Conservation (phyloP, 75 land plant genomes). For the Picea glauca region DNA sequence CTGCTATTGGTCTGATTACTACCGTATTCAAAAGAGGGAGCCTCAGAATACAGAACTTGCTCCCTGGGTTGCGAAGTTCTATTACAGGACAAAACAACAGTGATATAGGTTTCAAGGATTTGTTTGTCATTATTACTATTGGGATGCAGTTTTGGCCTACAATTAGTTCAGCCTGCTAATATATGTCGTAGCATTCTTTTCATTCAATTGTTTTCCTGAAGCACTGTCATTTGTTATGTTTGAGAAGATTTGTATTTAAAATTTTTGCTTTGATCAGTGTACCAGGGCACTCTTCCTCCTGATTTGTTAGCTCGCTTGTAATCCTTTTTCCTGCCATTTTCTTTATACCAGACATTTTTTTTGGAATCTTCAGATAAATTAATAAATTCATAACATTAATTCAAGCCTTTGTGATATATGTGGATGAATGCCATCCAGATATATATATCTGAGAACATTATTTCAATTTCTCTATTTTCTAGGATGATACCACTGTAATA, state of each 20-base stretch:
- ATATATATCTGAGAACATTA: too few relatives aligned
- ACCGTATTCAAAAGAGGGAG: slow-evolving; percentile 47
- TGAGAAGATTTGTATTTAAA: not conserved
- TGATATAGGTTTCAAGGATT: not conserved
- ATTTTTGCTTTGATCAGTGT: not conserved
- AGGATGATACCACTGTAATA: too few relatives aligned
- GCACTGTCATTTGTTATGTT: not conserved
- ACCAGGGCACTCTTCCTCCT: not conserved
- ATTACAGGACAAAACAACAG: slow-evolving; percentile 14
- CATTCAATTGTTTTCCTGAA: not conserved
- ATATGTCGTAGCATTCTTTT: slow-evolving; percentile 1
- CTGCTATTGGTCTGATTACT: slow-evolving; percentile 83
- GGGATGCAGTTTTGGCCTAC: too few relatives aligned
- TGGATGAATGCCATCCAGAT: too few relatives aligned
- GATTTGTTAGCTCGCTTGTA: not conserved
- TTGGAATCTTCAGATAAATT: too few relatives aligned
- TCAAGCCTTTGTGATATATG: too few relatives aligned
- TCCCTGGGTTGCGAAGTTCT: slow-evolving; percentile 81
- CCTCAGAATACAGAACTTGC: slow-evolving; percentile 74
- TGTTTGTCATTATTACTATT: too few relatives aligned
- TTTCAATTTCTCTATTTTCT: too few relatives aligned
- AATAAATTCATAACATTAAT: too few relatives aligned
- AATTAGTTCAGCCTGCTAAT: not conserved
- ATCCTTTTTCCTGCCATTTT: not conserved
- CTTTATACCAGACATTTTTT: too few relatives aligned